Base-by-base conservation (phyloP, 2,329 filamentous ascomycete genomes). In the Cladobotryum protrusum region DNA sequence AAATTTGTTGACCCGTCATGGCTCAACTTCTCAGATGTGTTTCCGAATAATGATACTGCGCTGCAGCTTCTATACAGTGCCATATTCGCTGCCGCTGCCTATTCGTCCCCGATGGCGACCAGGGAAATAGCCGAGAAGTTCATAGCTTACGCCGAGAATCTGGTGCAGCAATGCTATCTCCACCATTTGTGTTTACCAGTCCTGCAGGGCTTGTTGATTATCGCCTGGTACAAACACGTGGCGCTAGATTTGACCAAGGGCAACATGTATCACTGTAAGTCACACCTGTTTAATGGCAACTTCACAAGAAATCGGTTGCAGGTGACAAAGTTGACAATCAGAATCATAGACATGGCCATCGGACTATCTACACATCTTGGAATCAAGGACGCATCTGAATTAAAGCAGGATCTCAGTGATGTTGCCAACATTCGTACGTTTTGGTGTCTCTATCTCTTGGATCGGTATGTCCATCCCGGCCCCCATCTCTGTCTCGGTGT, bases 101-200 rank as follows among this genome's bases (percentile, higher is more conserved):
- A 50, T 24, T 45, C 48, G 4, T 50, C 48, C n/a, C 48, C 48
- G 3, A 9, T 46, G n/a, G 43, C 43, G 2, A 37, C 19, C 9
- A 46, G 39, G n/a, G 48, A 43, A 5, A 41, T 37, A 4, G 48
- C 48, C 14, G 48, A 50, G 4, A 33, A 43, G 5, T 50, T 50
- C 14, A 50, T 50, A 19, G 33, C 48, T 12, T 50, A 50, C 17
- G 48, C 48, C 2, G 48, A 50, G 43, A 29, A 43, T 15, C 43
- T 50, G 4, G 48, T 50, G n/a, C 48, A 50, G 37, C 43, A 50
- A 13, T 50, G 48, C 15, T 50, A 50, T 20, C 37, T 50, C 12
- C 35, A 50, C 19, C 48, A 50, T 14, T 20, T 50, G 48, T 50
- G 48, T 18, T 34, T 50, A 5, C 48, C 43, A 18, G 43, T 46